Conservation (phyloP, 2,329 filamentous ascomycete genomes). For the Onygenales sp. region DNA sequence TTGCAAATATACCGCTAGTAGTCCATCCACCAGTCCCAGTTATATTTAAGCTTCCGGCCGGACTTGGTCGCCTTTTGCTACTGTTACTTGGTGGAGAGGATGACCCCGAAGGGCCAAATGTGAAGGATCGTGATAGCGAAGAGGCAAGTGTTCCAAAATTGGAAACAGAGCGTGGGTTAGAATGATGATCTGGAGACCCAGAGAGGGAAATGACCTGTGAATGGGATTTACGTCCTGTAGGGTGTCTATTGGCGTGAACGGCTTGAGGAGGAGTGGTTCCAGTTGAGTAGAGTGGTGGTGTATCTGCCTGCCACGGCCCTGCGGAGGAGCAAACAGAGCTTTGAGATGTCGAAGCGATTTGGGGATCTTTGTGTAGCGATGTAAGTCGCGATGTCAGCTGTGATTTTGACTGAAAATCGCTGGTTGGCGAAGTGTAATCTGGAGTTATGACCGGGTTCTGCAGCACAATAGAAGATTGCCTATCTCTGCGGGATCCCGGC, state of each 20-base stretch:
- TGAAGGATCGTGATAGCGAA: conserved; percentile 36
- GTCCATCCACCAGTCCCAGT: conserved; percentile 21
- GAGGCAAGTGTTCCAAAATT: conserved; percentile 35
- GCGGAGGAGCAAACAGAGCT: conserved; percentile 43
- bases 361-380: conserved; percentile 24
- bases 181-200: conserved; percentile 33
- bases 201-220: conserved; percentile 31
- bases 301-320: conserved; percentile 41
- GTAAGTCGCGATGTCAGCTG: conserved; percentile 25
- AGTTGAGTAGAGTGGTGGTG: conserved; percentile 43
- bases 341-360: conserved; percentile 24
- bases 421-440: conserved; percentile 37
- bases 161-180: conserved; percentile 28
- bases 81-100: conserved; percentile 29
- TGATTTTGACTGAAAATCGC: conserved; percentile 33
- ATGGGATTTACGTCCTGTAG: conserved; percentile 32
- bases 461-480: conserved; percentile 26
- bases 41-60: conserved; percentile 26
- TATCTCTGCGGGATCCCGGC: conserved; percentile 18
- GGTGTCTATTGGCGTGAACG: conserved; percentile 31
- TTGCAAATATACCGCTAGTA: conserved; percentile 14
- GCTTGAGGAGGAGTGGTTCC: conserved; percentile 43
- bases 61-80: conserved; percentile 28
- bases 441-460: conserved; percentile 37
- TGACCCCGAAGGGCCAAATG: conserved; percentile 33